Base-by-base conservation (phyloP, 345 rosid genomes). In the Sapria himalayana region DNA sequence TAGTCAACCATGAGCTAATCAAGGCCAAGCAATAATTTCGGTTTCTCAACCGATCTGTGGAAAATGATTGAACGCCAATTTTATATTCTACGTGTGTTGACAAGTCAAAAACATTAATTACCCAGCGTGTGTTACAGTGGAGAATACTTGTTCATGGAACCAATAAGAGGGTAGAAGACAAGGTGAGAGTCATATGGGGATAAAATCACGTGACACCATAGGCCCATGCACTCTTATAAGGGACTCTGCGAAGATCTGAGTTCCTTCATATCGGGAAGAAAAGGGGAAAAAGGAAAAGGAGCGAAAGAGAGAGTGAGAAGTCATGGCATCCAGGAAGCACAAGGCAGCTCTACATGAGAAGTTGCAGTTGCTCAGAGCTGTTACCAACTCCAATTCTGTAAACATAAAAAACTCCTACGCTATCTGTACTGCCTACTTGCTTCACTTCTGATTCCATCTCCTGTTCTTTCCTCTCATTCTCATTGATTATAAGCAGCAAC, bases 371-470 rank as follows among this genome's bases (percentile, higher is more conserved):
- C 74, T 69, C 39, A 68, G 78, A 10, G 48, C 69, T 33, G 68
- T 51, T 16, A 52, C 72, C 48, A 40, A 63, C 48, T 71, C 82
- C 24, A 46, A 34, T 39, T 54, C 82, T 39, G 82, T 74, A 70
- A 45, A 6, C 22, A 29, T 29, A 45, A n/a, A n/a, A n/a, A n/a
- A n/a, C n/a, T n/a, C n/a, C n/a, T n/a, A n/a, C n/a, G n/a, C n/a
- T n/a, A n/a, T n/a, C 24, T 44, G 11, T 25, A 12, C 21, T 31
- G 1, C 24, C 8, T 7, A 18, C 16, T 22, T 9, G 10, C 9
- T 36, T 13, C 14, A n/a, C 4, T 15, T 19, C 19, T 37, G 10
- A 31, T 3, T 12, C 15, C 19, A 27, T 13, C 13, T 10, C 11
- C 7, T 18, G 3, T 7, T 49, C 33, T 14, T 37, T 11, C n/a